Evolutionary conservation across 2,329 filamentous ascomycete species (phyloP).

Genomic region (Keithomyces neogunnii): DNA sequence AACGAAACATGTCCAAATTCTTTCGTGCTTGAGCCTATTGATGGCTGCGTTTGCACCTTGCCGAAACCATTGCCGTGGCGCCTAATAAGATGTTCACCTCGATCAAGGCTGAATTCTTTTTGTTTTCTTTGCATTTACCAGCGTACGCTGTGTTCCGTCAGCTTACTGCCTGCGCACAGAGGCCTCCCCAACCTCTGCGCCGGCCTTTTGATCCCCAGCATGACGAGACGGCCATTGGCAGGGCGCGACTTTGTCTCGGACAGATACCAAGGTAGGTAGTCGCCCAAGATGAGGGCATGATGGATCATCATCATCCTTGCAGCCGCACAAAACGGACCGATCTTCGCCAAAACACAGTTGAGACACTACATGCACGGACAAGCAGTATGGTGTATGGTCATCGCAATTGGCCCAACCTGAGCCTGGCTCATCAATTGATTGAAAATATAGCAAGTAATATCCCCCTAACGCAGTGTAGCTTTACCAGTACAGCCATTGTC

Average conservation of each 20-base stretch:
- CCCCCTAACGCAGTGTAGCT: background rate
- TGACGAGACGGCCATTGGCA: too few relatives aligned
- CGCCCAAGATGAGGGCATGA: too few relatives aligned
- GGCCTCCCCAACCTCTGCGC: background rate
- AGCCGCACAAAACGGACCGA: too few relatives aligned
- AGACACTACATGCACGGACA: background rate
- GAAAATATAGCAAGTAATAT: background rate
- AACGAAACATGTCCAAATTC: too few relatives aligned
- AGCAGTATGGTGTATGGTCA: background rate
- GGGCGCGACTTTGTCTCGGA: too few relatives aligned
- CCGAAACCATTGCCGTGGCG: background rate
- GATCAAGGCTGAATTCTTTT: background rate
- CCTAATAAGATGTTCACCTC: background rate
- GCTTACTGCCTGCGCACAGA: background rate
- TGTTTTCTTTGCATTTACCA: too few relatives aligned
- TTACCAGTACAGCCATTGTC: slow-evolving; percentile 1
- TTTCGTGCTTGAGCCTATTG: background rate
- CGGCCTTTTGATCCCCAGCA: too few relatives aligned
- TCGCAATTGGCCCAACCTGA: background rate
- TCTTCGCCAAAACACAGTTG: background rate
- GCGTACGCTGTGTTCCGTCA: background rate
- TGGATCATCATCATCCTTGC: too few relatives aligned
- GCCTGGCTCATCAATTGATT: background rate
- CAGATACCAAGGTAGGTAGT: too few relatives aligned
- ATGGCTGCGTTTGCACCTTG: background rate